Conservation (phyloP, 129 eudicot species). For the Flaveria bidentis region DNA sequence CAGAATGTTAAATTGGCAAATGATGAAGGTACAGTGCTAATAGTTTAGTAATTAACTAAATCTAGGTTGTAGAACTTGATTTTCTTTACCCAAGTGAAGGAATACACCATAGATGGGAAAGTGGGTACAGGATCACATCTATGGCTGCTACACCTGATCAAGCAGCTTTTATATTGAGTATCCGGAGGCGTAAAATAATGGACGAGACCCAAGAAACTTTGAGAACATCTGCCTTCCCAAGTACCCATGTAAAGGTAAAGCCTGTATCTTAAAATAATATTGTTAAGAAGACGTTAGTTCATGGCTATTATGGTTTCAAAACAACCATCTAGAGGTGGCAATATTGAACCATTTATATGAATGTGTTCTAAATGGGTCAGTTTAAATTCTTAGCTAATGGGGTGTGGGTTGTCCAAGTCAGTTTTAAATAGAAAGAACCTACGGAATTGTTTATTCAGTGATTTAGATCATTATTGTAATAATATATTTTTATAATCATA, state of each 20-base stretch:
- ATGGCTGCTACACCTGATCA: conserved; percentile 99
- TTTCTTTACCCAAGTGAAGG: conserved; percentile 99
- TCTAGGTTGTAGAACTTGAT: conserved; percentile 97
- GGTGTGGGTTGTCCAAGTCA: neutral
- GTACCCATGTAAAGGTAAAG: conserved; percentile 91
- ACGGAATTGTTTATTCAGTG: neutral
- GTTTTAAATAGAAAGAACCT: neutral
- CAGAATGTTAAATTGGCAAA: neutral
- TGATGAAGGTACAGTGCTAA: neutral
- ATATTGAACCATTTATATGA: neutral
- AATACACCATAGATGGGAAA: conserved; percentile 95
- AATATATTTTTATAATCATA: neutral
- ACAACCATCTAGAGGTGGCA: neutral
- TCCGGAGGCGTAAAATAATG: conserved; percentile 83
- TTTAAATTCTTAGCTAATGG: neutral
- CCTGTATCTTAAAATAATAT: neutral
- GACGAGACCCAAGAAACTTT: conserved; percentile 98
- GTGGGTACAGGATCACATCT: conserved; percentile 91
- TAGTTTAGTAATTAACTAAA: neutral
- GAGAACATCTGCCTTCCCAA: conserved; percentile 95
- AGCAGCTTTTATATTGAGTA: conserved; percentile 89
- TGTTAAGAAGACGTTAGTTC: neutral
- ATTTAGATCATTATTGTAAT: neutral
- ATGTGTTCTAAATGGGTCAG: neutral
- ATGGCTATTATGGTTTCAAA: neutral